These are phyloP conservation scores for Pneumocystis wakefieldiae DNA, from an alignment of 1,139 yeast genomes.

Conservation along the genomic window DNA sequence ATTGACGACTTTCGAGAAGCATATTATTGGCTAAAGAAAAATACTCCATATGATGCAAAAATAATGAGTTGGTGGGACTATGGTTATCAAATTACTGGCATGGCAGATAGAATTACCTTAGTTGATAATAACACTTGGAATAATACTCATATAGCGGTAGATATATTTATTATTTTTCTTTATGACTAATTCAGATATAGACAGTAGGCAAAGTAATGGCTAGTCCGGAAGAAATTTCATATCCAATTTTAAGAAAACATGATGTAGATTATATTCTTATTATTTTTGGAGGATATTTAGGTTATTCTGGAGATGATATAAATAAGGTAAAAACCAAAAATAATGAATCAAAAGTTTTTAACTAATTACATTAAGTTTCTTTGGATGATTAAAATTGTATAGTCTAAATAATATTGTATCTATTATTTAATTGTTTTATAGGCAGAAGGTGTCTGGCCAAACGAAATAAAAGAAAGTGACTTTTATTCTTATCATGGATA, in stretches of 20 bases:
- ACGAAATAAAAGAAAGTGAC: constrained; percentile 72
- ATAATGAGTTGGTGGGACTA: constrained; percentile 99
- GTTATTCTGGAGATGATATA: constrained; percentile 92
- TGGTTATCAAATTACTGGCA: constrained; percentile 98
- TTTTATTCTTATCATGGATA: constrained; percentile 84
- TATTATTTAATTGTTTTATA: background rate
- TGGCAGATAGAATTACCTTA: constrained; percentile 97
- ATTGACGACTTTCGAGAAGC: constrained; percentile 99
- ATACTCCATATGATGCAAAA: constrained; percentile 88
- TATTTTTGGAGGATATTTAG: constrained; percentile 86
- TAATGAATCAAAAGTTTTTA: background rate
- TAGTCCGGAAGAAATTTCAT: constrained; percentile 72
- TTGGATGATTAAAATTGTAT: constrained; percentile 90
- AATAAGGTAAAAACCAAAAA: constrained; percentile 31
- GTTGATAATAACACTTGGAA: constrained; percentile 99
- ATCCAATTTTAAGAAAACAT: constrained; percentile 72
- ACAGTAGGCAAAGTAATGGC: constrained; percentile 99
- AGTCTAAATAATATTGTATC: background rate
- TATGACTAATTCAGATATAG: background rate
- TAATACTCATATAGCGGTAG: constrained; percentile 82
- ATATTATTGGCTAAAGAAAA: constrained; percentile 97
- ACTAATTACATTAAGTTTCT: constrained; percentile 37
- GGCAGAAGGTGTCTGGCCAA: constrained; percentile 99
- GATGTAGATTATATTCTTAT: constrained; percentile 92
- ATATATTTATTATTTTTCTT: background rate